Percentiles rank a stretch among this genome's conserved stretches.
Conservation (phyloP, 768 basidiomycete species). For the Mycena kentingensis region DNA sequence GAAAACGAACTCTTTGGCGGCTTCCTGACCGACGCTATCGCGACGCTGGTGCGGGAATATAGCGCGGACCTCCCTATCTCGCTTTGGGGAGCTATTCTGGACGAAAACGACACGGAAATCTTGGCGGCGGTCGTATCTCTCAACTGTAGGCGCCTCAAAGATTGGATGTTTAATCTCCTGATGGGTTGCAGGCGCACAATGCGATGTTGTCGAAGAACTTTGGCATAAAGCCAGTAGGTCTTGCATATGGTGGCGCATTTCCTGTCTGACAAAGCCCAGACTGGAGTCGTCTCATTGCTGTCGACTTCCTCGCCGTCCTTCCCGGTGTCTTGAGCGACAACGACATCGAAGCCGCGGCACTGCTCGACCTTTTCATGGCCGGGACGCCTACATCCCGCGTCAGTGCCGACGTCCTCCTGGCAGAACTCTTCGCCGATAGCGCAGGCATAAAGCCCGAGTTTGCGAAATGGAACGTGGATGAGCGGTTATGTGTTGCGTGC, state of each 20-base stretch:
- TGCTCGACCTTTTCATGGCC: conserved; percentile 14
- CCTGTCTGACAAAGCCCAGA: not conserved
- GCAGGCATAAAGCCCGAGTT: conserved; percentile 1
- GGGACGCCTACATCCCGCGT: not conserved
- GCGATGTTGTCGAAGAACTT: not conserved
- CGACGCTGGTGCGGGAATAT: not conserved
- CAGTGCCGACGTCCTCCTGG: conserved; percentile 5
- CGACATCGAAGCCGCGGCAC: conserved; percentile 13
- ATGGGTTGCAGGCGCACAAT: conserved; percentile 6
- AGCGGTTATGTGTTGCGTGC: conserved; percentile 5
- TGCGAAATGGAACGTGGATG: conserved; percentile 8
- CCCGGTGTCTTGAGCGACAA: conserved; percentile 7
- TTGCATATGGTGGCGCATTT: not conserved
- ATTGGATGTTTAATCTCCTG: not conserved
- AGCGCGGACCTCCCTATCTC: not conserved
- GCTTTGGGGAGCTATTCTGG: conserved; percentile 10
- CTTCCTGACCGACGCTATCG: conserved; percentile 8
- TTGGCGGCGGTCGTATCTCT: not conserved
- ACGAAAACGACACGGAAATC: not conserved
- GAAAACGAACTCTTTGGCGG: conserved; percentile 14
- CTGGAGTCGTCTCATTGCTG: conserved; percentile 6
- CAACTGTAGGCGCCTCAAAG: not conserved
- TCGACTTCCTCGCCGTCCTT: conserved; percentile 14
- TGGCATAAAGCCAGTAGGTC: conserved; percentile 12
- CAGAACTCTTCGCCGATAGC: conserved; percentile 5